Conservation (phyloP, 495 filamentous ascomycete species). For the Amphirosellinia nigrospora region DNA sequence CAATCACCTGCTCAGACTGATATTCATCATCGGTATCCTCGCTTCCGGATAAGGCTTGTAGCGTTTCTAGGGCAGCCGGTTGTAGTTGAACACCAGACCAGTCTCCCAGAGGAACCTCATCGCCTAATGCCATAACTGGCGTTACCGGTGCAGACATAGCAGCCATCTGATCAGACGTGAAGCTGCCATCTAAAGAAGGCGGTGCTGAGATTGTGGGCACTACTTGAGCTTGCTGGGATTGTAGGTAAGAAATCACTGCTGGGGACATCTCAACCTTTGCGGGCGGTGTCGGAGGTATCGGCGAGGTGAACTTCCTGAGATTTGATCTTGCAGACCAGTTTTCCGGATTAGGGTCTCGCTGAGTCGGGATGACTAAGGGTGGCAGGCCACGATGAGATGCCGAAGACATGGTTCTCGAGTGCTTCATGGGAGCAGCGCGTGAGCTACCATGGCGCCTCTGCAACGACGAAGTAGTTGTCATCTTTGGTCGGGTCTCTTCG, state of each 20-base stretch:
- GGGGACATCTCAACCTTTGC: constrained; percentile 80
- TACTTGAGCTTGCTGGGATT: constrained; percentile 55
- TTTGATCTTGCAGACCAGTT: constrained; percentile 47
- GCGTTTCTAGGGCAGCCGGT: constrained; percentile 75
- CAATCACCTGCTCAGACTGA: constrained; percentile 57
- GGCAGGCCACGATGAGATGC: constrained; percentile 58
- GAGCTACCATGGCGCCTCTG: constrained; percentile 45
- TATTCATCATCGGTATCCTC: constrained; percentile 56
- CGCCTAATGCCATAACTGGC: constrained; percentile 68
- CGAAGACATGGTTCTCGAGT: constrained; percentile 39
- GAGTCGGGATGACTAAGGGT: constrained; percentile 71
- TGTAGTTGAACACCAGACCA: constrained; percentile 76
- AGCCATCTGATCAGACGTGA: constrained; percentile 84
- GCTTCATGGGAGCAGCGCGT: constrained; percentile 36
- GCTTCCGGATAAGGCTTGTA: constrained; percentile 74
- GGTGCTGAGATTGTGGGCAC: constrained; percentile 78
- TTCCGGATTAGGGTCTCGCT: constrained; percentile 38
- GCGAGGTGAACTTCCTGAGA: constrained; percentile 68
- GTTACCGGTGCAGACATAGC: constrained; percentile 79
- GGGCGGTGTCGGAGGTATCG: constrained; percentile 76
- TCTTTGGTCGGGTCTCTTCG: constrained; percentile 38
- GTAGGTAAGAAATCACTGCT: constrained; percentile 69
- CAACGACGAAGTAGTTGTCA: constrained; percentile 41
- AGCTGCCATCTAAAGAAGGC: constrained; percentile 86
- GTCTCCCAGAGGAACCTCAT: constrained; percentile 53